A percentile compares a stretch with the other conserved stretches of the same genome.
phyloP scores from a whole-genome alignment of 2,329 filamentous ascomycete species.

The Lachnellula hyalina region DNA sequence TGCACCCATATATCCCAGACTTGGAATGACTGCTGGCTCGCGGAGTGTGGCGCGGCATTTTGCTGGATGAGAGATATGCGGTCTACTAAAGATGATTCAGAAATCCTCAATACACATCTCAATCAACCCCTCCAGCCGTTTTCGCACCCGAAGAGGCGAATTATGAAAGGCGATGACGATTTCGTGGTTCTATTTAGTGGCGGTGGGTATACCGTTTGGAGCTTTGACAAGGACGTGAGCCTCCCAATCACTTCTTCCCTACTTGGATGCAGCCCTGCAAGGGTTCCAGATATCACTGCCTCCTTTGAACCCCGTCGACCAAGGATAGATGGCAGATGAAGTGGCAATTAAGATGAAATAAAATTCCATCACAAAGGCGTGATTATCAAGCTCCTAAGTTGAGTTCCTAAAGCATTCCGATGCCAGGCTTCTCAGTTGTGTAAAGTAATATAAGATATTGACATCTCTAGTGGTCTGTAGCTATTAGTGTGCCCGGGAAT shows the following conservation, averaged over 20 bases:
- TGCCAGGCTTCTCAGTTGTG: too few species aligned
- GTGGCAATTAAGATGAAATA: too few species aligned
- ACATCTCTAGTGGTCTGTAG: too few species aligned
- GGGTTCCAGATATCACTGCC: too few species aligned
- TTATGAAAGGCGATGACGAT: slow-evolving; percentile 17
- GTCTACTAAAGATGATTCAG: neutral
- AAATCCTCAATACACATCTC: neutral
- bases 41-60: neutral
- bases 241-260: neutral
- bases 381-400: too few species aligned
- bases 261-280: too few species aligned
- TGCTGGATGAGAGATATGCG: neutral
- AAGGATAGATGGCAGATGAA: too few species aligned
- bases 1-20: neutral
- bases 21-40: neutral
- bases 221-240: slow-evolving; percentile 7
- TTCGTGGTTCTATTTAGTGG: slow-evolving; percentile 17
- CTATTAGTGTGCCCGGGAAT: too few species aligned
- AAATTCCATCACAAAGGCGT: too few species aligned
- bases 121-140: neutral
- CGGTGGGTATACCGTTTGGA: slow-evolving; percentile 21
- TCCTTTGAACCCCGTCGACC: too few species aligned
- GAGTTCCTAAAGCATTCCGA: too few species aligned
- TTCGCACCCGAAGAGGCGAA: neutral
- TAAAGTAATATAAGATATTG: too few species aligned